Base-by-base conservation (phyloP, 257 asterid species). In the Solanum pimpinellifolium region DNA sequence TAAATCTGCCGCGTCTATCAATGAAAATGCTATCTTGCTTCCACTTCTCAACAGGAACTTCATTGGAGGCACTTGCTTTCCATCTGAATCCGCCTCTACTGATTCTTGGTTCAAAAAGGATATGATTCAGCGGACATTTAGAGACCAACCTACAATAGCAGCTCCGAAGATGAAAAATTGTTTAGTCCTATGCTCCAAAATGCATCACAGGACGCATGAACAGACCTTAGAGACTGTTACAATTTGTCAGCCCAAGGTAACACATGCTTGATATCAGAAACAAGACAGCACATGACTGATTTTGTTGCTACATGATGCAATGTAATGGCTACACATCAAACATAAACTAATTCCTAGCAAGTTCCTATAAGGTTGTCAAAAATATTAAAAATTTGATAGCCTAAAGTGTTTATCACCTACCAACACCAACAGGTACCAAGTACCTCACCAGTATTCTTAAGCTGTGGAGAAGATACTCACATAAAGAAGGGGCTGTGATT, bases 21-120 rank as follows among this genome's bases (percentile, higher is more conserved):
- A 93, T 86, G 90, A 85, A 94, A 91, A 91, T 88, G 88, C 97
- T 92, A 88, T 96, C 98, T 2, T 89, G 90, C 83, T 92, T 96
- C 98, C 93, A 91, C 87, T 93, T 94, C 89, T 92, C 91, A 14
- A 84, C 78, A 74, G 95, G 87, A 52, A 92, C 93, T 49, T 88
- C 91, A 52, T 90, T 69, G 84, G 87, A 87, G 85, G 85, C 90
- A 88, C 89, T 92, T 13, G 92, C 92, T 83, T 87, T 90, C 83
- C 93, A 91, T 89, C 87, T 92, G 89, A 89, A 90, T 65, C 88
- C 91, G 75, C 89, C 81, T 77, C n/a, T 89, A 74, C 90, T 90
- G 8, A 90, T 89, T 88, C 87, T 88, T 74, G 88, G 90, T 86
- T 92, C 93, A 73, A 16, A 78, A 81, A 90, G 82, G 15, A 90